Evolutionary conservation across 495 filamentous ascomycete genomes (phyloP), one percentile per base, ranked within the genome.

Genomic region (Podospora australis): DNA sequence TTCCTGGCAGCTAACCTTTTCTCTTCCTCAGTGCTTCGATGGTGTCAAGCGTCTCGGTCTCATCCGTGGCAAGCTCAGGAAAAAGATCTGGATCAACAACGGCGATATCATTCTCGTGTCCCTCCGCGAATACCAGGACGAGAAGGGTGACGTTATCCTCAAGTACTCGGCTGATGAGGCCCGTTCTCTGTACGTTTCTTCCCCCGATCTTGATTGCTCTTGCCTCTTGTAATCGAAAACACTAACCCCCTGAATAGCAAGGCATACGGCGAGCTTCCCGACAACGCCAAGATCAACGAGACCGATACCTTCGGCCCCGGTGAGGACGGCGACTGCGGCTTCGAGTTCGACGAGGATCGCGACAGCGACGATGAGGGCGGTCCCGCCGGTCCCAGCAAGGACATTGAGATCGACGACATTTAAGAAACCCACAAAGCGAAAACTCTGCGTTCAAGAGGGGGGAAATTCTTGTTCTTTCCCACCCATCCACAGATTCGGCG

Each of bases 81-180:
- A 98, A 79, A 98, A 98, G 77, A 78, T 82, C 65, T 94, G 88
- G 88, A 97, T 95, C 80, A 97, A 96, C 77, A 88, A 95, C 72
- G 91, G 92, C 69, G 92, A 98, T 63, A 97, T 98, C 69, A 96
- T 98, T 67, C 82, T 98, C 13, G 81, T 98, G 39, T 92, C 87
- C 6, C 86, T 98, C 29, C 89, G 92, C 58, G 94, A 97, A 70
- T 98, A 96, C 72, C 92, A 98, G 68, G 92, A 96, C 69, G 88
- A 95, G 70, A 98, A 98, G 77, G 92, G 90, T 57, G 92, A 98
- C 66, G 92, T 98, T 38, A 96, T 98, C 73, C 83, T 96, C 68
- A 98, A 98, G 76, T 98, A 98, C 78, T 86, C 81, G 39, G 89
- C 92, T 70, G 92, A 98, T 59, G 92, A 98, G 79, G 92, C 94